phyloP scores from a whole-genome alignment of 257 asterid genomes.

The Eucommia ulmoides region DNA sequence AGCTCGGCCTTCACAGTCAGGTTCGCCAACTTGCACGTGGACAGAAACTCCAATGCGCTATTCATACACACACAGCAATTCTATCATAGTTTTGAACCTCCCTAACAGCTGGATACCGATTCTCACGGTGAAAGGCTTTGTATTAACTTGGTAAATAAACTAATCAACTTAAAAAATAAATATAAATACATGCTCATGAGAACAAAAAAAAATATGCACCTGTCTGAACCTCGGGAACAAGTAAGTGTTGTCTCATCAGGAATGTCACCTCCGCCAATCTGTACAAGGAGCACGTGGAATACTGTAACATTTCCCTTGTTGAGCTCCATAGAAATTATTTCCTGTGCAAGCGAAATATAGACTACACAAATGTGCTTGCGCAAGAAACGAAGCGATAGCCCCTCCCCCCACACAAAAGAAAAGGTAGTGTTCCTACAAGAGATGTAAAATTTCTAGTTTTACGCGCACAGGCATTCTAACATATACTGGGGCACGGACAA shows the following conservation, averaged over 20 bases:
- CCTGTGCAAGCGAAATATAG: too few relatives aligned
- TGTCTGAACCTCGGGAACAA: slow-evolving; percentile 83
- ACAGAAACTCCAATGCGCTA: slow-evolving; percentile 84
- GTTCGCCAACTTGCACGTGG: slow-evolving; percentile 87
- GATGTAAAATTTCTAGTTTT: too few relatives aligned
- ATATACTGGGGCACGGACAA: too few relatives aligned
- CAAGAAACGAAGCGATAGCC: too few relatives aligned
- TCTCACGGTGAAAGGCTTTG: not conserved
- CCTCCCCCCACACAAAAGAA: too few relatives aligned
- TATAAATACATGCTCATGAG: not conserved
- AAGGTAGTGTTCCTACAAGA: too few relatives aligned
- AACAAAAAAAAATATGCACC: slow-evolving; percentile 35
- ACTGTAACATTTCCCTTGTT: slow-evolving; percentile 1
- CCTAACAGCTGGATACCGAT: not conserved
- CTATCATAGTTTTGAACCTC: slow-evolving; percentile 1
- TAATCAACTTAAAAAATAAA: too few relatives aligned
- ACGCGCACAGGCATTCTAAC: too few relatives aligned
- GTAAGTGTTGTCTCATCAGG: slow-evolving; percentile 90
- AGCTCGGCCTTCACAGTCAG: slow-evolving; percentile 89
- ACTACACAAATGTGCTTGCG: too few relatives aligned
- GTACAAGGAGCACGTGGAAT: slow-evolving; percentile 19
- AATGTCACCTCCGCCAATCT: slow-evolving; percentile 88
- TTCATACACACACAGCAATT: slow-evolving; percentile 12
- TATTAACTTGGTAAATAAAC: too few relatives aligned
- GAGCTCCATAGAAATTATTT: too few relatives aligned